Evolutionary conservation across 441 rosid genomes (phyloP).

Genomic region (Gossypium schwendimanii): DNA sequence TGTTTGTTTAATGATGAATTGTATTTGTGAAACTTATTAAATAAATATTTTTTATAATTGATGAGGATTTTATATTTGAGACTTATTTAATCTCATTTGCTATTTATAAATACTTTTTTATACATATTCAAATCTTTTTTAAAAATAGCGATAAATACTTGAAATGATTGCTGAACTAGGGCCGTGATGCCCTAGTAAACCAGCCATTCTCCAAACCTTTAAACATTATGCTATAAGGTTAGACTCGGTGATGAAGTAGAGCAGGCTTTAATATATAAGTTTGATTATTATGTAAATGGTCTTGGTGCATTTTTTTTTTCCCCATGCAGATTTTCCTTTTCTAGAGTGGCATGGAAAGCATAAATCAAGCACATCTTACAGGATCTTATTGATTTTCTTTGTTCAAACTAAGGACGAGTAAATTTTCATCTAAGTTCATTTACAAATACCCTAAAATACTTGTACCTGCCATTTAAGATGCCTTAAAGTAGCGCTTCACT

Average conservation of each 20-base stretch:
- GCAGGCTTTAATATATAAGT: background rate
- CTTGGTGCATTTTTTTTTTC: background rate
- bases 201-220: background rate
- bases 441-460: background rate
- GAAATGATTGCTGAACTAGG: background rate
- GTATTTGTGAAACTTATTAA: no score
- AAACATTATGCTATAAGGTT: background rate
- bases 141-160: no score
- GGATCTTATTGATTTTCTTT: background rate
- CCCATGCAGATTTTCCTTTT: background rate
- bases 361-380: background rate
- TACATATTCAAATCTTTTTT: no score
- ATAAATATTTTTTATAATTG: no score
- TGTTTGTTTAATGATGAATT: no score
- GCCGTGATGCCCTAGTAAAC: background rate
- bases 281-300: background rate
- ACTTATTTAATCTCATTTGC: no score
- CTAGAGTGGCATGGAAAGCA: background rate
- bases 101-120: no score
- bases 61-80: no score
- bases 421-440: background rate
- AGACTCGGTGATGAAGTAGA: background rate
- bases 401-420: background rate
- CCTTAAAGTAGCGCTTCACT: slow-evolving; percentile 36
- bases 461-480: slow-evolving; percentile 14